phyloP scores from a whole-genome alignment of 176 grass and related monocot species.

The Areca catechu region DNA sequence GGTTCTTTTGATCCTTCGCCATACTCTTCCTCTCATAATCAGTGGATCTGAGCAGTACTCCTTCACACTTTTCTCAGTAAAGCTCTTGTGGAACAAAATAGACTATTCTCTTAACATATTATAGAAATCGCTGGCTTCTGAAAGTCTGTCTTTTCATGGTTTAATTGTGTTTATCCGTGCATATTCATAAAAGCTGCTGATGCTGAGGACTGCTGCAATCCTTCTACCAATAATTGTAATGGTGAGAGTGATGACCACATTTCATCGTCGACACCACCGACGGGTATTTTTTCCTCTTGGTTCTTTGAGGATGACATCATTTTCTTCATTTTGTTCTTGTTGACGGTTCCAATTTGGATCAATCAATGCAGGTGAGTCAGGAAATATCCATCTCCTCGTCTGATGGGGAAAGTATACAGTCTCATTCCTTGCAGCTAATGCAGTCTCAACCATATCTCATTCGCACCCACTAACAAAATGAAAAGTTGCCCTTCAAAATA shows the following conservation, averaged over 20 bases:
- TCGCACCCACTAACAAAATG: slow-evolving; percentile 9
- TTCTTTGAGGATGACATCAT: slow-evolving; percentile 3
- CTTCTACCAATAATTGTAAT: slow-evolving; percentile 54
- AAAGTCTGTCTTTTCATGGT: neutral
- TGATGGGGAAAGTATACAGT: slow-evolving; percentile 16
- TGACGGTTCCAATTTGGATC: too few species aligned
- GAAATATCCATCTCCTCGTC: slow-evolving; percentile 9
- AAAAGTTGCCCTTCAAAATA: neutral
- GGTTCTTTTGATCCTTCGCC: slow-evolving; percentile 47
- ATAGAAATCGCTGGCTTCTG: neutral
- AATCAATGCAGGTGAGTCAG: slow-evolving; percentile 9
- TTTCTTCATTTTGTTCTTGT: too few species aligned
- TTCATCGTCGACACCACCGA: slow-evolving; percentile 27
- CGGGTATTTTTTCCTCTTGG: slow-evolving; percentile 4
- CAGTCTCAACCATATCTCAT: slow-evolving; percentile 13
- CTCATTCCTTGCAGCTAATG: slow-evolving; percentile 6
- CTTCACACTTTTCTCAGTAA: slow-evolving; percentile 42
- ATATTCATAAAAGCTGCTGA: slow-evolving; percentile 26
- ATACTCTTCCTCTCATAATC: slow-evolving; percentile 33
- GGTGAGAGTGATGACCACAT: slow-evolving; percentile 22
- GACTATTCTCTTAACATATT: neutral
- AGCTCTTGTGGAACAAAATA: neutral
- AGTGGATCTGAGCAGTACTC: slow-evolving; percentile 24
- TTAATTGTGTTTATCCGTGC: neutral
- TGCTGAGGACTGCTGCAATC: slow-evolving; percentile 46